Base-by-base conservation (phyloP, 192 early-diverging fungal species). In the Piromyces finnis region DNA sequence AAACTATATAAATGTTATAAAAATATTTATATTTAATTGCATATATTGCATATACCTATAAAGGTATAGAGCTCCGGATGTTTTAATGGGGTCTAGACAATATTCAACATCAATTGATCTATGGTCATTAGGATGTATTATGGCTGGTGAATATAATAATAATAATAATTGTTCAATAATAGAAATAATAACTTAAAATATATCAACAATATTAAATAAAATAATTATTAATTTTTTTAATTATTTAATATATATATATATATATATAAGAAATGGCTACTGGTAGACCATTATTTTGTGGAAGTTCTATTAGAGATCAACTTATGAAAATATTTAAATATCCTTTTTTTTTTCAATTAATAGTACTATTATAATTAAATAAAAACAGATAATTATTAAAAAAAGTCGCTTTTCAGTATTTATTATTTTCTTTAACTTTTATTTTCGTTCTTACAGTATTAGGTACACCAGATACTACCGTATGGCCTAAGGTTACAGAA, bases 271-370 rank as follows among this genome's bases (percentile, higher is more conserved):
- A 95, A 82, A 94, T 94, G 93, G 88, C 93, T 9, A 91, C 91
- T 11, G 96, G 97, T 29, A 89, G 94, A 37, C 95, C 96, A 14
- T 86, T 97, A 30, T 97, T 99, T 82, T 91, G 95, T 12, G 97
- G 97, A 81, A 92, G 89, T 30, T 97, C 95, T 12, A 90, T 93
- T 27, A 84, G 89, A 77, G 95, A 97, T 85, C 96, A 99, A 84
- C 82, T 99, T 30, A 82, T 93, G 59, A 89, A 93, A 36, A 98
- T 98, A 79, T 98, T 96, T 89, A 97, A 95, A 85, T 83, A 51
- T 51, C 41, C 41, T 51, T 51, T 51, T 51, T 14, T 39, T 14
- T 39, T 14, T 12, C 2, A 39, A 12, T 5, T 51, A 51, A 22
- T 22, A 22, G 13, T 51, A 22, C 12, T 7, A 7, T 3, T 35